A percentile compares a stretch with the other conserved stretches of the same genome.
Conservation (phyloP, 495 filamentous ascomycete genomes). For the Neurospora sp. region DNA sequence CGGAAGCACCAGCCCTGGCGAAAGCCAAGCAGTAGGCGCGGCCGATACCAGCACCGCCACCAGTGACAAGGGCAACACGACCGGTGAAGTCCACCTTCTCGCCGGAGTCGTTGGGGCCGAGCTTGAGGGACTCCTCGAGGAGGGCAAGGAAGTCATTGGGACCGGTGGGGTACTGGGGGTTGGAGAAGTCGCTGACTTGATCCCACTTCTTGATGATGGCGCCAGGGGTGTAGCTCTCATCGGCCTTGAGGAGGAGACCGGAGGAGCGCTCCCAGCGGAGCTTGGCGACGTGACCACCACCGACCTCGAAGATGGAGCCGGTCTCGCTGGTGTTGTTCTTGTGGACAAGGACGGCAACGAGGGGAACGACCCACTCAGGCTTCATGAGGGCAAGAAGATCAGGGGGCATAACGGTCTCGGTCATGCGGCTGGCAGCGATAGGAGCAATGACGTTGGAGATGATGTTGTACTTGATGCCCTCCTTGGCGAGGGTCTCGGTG, state of each 20-base stretch:
- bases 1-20: constrained; percentile 75
- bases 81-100: constrained; percentile 80
- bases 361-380: constrained; percentile 92
- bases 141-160: constrained; percentile 80
- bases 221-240: constrained; percentile 77
- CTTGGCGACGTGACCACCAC: constrained; percentile 89
- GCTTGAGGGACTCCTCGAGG: constrained; percentile 75
- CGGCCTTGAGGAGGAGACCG: constrained; percentile 83
- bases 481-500: constrained; percentile 96
- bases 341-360: constrained; percentile 85
- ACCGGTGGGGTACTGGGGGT: constrained; percentile 76
- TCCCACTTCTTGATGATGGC: constrained; percentile 85
- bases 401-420: constrained; percentile 92
- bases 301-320: constrained; percentile 86
- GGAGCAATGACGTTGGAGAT: constrained; percentile 92
- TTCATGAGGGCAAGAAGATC: constrained; percentile 82
- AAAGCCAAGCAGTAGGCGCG: constrained; percentile 88
- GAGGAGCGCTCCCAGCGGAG: constrained; percentile 90
- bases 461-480: constrained; percentile 98
- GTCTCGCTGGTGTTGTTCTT: constrained; percentile 76
- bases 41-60: constrained; percentile 86
- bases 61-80: constrained; percentile 86
- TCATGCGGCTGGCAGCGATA: constrained; percentile 95
- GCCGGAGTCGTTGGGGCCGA: constrained; percentile 61
- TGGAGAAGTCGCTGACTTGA: constrained; percentile 75